These are phyloP conservation scores for Prunus kanzakura DNA, from an alignment of 306 rosid genomes.

Conservation along the genomic window DNA sequence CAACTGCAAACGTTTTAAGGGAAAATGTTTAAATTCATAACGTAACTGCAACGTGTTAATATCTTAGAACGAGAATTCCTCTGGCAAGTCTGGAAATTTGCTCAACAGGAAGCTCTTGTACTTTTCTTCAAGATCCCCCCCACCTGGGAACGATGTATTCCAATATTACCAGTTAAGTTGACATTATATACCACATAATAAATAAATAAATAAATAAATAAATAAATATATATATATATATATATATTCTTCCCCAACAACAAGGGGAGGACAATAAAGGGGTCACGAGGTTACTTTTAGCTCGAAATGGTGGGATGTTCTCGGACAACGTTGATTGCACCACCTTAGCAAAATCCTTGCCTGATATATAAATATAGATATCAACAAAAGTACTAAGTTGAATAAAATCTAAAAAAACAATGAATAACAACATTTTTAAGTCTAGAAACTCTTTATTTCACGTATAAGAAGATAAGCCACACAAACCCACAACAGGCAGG, in stretches of 20 bases:
- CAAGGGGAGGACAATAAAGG: neutral
- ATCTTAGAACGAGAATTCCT: conserved; percentile 37
- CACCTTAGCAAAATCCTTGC: conserved; percentile 26
- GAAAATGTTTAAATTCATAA: too few relatives aligned
- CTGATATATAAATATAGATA: conserved; percentile 1
- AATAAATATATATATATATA: too few relatives aligned
- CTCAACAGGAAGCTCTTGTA: conserved; percentile 35
- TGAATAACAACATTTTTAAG: neutral
- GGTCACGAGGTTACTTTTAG: conserved; percentile 25
- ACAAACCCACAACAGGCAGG: too few relatives aligned
- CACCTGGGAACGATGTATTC: conserved; percentile 22
- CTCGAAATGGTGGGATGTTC: conserved; percentile 32
- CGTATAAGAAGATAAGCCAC: neutral
- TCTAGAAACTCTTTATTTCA: neutral
- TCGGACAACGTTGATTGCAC: conserved; percentile 40
- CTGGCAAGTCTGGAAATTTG: conserved; percentile 33
- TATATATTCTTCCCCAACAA: neutral
- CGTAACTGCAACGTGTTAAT: too few relatives aligned
- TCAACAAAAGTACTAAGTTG: neutral
- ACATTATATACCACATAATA: too few relatives aligned
- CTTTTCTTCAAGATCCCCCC: conserved; percentile 27
- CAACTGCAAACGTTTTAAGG: neutral
- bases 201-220: too few relatives aligned
- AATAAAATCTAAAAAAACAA: neutral
- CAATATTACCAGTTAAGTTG: neutral